Evolutionary conservation across 148 eudicot genomes (phyloP).

Genomic region (Camellia lanceoleosa): DNA sequence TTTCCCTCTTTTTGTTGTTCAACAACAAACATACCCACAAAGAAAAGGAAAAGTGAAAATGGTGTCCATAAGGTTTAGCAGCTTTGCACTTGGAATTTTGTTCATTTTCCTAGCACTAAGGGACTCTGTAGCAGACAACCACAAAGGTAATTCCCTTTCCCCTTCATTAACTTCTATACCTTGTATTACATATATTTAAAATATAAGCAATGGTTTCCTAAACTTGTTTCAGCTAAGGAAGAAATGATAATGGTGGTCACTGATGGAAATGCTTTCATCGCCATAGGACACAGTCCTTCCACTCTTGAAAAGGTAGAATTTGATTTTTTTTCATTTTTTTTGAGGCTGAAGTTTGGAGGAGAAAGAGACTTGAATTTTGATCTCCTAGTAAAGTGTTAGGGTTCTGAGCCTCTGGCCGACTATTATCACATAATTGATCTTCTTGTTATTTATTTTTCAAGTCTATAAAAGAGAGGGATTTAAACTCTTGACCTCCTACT

Average conservation of each 20-base stretch:
- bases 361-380: neutral
- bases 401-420: too few relatives aligned
- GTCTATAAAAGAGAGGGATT: too few relatives aligned
- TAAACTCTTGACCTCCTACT: too few relatives aligned
- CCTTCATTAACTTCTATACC: neutral
- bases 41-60: slow-evolving; percentile 21
- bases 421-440: too few relatives aligned
- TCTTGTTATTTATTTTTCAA: too few relatives aligned
- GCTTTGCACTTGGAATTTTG: slow-evolving; percentile 33
- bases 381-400: too few relatives aligned
- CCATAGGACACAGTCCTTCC: neutral
- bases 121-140: slow-evolving; percentile 15
- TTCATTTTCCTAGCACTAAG: slow-evolving; percentile 37
- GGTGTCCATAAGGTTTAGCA: slow-evolving; percentile 24
- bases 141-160: slow-evolving; percentile 28
- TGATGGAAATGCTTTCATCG: slow-evolving; percentile 9
- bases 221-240: slow-evolving; percentile 8
- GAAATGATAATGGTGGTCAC: neutral
- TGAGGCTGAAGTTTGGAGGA: neutral
- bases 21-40: slow-evolving; percentile 8
- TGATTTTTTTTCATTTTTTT: neutral
- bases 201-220: neutral
- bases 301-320: slow-evolving; percentile 16
- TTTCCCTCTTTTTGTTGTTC: neutral
- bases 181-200: neutral